Evolutionary conservation across 768 basidiomycete species (phyloP), one percentile per base, ranked within the genome.

Genomic region (Suillus variegatus): DNA sequence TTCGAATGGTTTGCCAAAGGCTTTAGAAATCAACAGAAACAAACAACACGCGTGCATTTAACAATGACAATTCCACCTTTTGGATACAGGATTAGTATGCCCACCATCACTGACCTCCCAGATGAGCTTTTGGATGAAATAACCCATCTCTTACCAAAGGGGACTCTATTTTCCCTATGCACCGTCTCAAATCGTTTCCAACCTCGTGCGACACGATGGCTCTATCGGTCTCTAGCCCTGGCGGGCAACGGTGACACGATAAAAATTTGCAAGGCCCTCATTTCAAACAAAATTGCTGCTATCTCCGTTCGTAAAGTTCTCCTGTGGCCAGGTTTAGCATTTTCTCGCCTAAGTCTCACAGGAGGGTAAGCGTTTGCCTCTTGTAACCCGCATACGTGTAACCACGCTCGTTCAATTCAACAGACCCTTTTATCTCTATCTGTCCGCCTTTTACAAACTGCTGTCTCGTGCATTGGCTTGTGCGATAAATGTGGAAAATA

Each of bases 211-310:
- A 25, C 13, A 25, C 44, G 62, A 36, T 64, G 63, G 64, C 63
- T 65, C 20, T 65, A 65, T 36, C 64, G 64, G 2, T 35, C 18
- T 38, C 28, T 65, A 7, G 38, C 20, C 14, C 36, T 63, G n/a
- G 63, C 38, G 4, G 54, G 36, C 25, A 36, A 64, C 40, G 44
- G 28, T 35, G 32, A 40, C 3, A 52, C 47, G 3, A 52, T 65
- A 32, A 43, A 41, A 20, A 49, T 64, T 4, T 65, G 64, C 44
- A 64, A 64, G 40, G 49, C 14, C 38, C 32, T 65, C 12, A 10
- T 65, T 28, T 64, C 64, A 47, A 65, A 65, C n/a, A 47, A 46
- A 64, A 16, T 56, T 28, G 62, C 64, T 25, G 64, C 64, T 28
- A 38, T 8, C 12, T 64, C 64, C 3, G 61, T 65, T 5, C 64